A percentile compares a stretch with the other conserved stretches of the same genome.
Evolutionary conservation across 371 early-diverging fungal genomes (phyloP).

Genomic region (Apophysomyces ossiformis): DNA sequence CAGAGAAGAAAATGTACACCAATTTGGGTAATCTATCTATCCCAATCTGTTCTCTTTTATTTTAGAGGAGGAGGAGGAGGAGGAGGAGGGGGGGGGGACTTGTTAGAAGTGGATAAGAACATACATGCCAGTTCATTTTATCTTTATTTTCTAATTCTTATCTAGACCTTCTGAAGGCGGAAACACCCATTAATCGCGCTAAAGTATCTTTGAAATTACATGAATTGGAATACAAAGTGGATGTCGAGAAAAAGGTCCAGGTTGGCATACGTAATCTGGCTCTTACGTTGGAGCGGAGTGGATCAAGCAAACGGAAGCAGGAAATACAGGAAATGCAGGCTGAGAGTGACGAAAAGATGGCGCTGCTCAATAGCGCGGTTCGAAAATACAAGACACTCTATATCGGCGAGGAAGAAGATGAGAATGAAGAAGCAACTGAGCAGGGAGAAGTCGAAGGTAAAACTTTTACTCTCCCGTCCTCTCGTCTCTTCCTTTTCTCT

Average conservation of each 20-base stretch:
- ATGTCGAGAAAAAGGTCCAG: constrained; percentile 88
- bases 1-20: constrained; percentile 38
- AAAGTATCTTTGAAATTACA: constrained; percentile 88
- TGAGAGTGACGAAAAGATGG: constrained; percentile 85
- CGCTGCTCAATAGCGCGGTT: constrained; percentile 77
- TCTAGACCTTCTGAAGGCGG: constrained; percentile 71
- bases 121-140: neutral
- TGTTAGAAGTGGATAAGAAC: neutral
- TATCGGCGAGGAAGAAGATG: constrained; percentile 69
- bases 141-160: neutral
- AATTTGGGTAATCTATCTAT: constrained; percentile 37
- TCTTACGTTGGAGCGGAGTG: constrained; percentile 48
- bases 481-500: neutral
- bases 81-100: neutral
- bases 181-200: constrained; percentile 77
- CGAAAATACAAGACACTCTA: constrained; percentile 85
- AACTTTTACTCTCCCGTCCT: no score
- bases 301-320: constrained; percentile 58
- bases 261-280: constrained; percentile 73
- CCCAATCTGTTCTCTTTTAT: neutral
- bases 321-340: constrained; percentile 70
- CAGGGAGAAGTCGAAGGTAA: no score
- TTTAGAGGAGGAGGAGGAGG: neutral
- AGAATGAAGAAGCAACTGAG: constrained; percentile 27
- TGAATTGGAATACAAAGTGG: constrained; percentile 86